phyloP scores from a whole-genome alignment of 352 stramenopile species.

The Phytophthora litchii region DNA sequence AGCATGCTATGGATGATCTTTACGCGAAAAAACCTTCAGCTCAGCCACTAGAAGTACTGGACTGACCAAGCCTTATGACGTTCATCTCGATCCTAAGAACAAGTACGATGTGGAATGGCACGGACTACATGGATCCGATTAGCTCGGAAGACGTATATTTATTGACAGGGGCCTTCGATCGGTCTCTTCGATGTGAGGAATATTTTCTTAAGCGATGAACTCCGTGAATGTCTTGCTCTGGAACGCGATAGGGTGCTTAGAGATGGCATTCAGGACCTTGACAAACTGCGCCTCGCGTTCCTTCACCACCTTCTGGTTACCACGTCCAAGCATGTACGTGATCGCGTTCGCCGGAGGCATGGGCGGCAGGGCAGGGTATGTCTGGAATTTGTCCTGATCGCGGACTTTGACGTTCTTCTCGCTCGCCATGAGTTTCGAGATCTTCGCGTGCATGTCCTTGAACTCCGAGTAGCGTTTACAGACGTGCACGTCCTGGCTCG shows the following conservation, averaged over 20 bases:
- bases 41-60: neutral
- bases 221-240: conserved; percentile 52
- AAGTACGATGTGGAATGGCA: too few relatives aligned
- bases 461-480: conserved; percentile 84
- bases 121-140: too few relatives aligned
- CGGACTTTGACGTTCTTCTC: conserved; percentile 52
- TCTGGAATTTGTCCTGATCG: conserved; percentile 59
- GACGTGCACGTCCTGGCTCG: conserved; percentile 49
- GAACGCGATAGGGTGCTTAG: conserved; percentile 52
- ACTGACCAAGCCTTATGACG: neutral
- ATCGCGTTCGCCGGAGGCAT: conserved; percentile 50
- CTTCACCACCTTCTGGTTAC: conserved; percentile 57
- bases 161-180: conserved; percentile 10
- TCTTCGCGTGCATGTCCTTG: conserved; percentile 59
- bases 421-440: conserved; percentile 62
- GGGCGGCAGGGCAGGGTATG: conserved; percentile 62
- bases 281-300: conserved; percentile 65
- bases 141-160: conserved; percentile 3
- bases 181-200: conserved; percentile 1
- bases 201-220: conserved; percentile 48
- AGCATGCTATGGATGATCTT: too few relatives aligned
- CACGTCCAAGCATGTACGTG: conserved; percentile 52
- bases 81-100: neutral
- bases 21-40: neutral
- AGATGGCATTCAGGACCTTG: conserved; percentile 70